Percentiles rank a stretch among this genome's conserved stretches.
These are phyloP conservation scores for Auriculariales sp. DNA, from an alignment of 768 basidiomycete genomes.

Conservation along the genomic window DNA sequence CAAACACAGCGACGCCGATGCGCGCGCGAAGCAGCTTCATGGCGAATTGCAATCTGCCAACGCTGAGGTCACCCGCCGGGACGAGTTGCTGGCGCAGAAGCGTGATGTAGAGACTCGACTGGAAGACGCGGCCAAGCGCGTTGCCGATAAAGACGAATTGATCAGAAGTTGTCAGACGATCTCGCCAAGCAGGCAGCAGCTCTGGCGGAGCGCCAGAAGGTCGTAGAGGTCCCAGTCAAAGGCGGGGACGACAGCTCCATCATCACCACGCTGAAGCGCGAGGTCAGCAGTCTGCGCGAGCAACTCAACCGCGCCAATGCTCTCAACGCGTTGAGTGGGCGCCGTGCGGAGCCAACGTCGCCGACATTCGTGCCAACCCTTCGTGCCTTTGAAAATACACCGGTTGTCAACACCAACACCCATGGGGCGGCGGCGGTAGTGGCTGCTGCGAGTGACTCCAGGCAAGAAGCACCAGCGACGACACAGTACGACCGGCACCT, in stretches of 20 bases:
- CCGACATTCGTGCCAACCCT: conserved; percentile 78
- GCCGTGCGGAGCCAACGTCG: conserved; percentile 57
- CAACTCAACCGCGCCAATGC: conserved; percentile 95
- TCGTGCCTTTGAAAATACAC: conserved; percentile 31
- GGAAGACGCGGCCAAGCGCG: conserved; percentile 60
- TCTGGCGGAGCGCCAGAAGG: conserved; percentile 62
- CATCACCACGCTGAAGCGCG: conserved; percentile 78
- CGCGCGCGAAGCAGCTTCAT: conserved; percentile 58
- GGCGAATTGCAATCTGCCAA: conserved; percentile 54
- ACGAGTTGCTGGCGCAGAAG: conserved; percentile 63
- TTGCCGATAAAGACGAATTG: conserved; percentile 68
- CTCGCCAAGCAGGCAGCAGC: conserved; percentile 56
- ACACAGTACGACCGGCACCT: conserved; percentile 77
- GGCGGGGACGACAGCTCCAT: conserved; percentile 76
- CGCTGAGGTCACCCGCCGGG: conserved; percentile 53
- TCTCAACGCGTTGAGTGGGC: conserved; percentile 66
- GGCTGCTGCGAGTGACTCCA: no score
- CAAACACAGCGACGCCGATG: conserved; percentile 77
- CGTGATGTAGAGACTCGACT: conserved; percentile 65
- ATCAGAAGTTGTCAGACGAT: conserved; percentile 76
- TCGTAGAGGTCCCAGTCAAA: conserved; percentile 37
- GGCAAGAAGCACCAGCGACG: conserved; percentile 58
- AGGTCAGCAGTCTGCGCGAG: conserved; percentile 84
- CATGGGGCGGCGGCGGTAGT: conserved; percentile 20
- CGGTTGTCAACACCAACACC: conserved; percentile 12